phyloP scores from a whole-genome alignment of 768 basidiomycete genomes.

The Termitomyces sp. region DNA sequence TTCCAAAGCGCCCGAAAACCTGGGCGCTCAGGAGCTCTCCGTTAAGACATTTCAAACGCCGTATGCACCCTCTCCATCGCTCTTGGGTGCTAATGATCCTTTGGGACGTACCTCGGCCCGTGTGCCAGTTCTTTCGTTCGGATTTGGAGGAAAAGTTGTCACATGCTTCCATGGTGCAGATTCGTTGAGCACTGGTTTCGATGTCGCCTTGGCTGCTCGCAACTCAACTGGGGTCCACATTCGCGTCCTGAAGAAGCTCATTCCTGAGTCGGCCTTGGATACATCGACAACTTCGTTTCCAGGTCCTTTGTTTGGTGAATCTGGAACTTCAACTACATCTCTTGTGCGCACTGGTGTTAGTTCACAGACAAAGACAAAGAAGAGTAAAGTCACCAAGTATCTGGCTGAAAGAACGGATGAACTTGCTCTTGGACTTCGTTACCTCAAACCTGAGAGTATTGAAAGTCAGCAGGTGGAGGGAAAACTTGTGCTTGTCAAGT shows the following conservation, averaged over 20 bases:
- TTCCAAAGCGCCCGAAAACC: constrained; percentile 9
- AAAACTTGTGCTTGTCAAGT: constrained; percentile 66
- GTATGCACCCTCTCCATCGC: constrained; percentile 84
- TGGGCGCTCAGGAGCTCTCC: constrained; percentile 30
- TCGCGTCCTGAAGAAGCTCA: constrained; percentile 61
- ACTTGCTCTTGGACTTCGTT: constrained; percentile 72
- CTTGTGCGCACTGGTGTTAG: constrained; percentile 69
- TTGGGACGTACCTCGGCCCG: constrained; percentile 68
- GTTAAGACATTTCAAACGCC: constrained; percentile 43
- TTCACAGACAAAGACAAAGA: constrained; percentile 77
- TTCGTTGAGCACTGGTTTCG: constrained; percentile 68
- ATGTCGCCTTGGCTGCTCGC: constrained; percentile 71
- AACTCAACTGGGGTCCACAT: constrained; percentile 69
- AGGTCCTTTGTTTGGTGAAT: constrained; percentile 83
- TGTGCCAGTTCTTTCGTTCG: constrained; percentile 83
- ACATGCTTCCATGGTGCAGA: constrained; percentile 81
- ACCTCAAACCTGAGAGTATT: constrained; percentile 49
- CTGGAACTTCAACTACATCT: constrained; percentile 57
- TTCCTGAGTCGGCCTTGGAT: constrained; percentile 64
- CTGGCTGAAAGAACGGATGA: constrained; percentile 74
- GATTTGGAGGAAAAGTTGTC: constrained; percentile 89
- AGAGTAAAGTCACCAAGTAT: constrained; percentile 73
- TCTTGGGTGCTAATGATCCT: constrained; percentile 80
- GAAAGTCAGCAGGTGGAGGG: constrained; percentile 68
- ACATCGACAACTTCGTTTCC: constrained; percentile 63